Percentiles rank a stretch among this genome's conserved stretches.
Evolutionary conservation across 306 rosid species (phyloP).

Genomic region (Medicago truncatula): MtrunA17r5.0-ANR NC_053042.1:49387501-49388000

Average conservation of each 20-base stretch:
- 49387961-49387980: not conserved
- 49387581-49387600: no score
- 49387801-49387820: not conserved
- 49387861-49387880: not conserved
- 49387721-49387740: not conserved
- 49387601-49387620: no score
- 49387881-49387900: not conserved
- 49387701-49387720: no score
- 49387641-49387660: no score
- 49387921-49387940: not conserved
- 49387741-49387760: not conserved
- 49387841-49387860: not conserved
- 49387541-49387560: no score
- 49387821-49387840: not conserved
- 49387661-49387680: no score
- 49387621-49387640: no score
- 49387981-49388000: not conserved
- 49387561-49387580: no score
- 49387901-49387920: not conserved
- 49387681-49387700: no score
- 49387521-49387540: no score
- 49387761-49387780: not conserved
- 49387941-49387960: not conserved
- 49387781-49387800: slow-evolving; percentile 12
- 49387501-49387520: no score